phyloP scores from a whole-genome alignment of 495 filamentous ascomycete genomes.

The Penicillium antarcticum region DNA sequence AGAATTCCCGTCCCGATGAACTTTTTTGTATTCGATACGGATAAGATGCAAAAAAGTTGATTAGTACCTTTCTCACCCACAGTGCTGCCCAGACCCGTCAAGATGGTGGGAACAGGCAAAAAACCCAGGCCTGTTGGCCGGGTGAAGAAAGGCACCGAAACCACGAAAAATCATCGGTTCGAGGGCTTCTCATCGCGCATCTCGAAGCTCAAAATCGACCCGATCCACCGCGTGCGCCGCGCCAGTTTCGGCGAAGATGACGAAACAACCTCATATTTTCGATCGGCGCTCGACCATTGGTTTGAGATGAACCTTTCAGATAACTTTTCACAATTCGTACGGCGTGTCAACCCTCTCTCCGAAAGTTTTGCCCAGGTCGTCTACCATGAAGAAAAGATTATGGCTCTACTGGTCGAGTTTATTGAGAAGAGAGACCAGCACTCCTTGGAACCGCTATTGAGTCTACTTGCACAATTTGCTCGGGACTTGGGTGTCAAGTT shows the following conservation, averaged over 20 bases:
- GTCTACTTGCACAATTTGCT: conserved; percentile 82
- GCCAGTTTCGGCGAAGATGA: conserved; percentile 72
- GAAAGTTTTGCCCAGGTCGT: conserved; percentile 90
- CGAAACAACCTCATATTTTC: conserved; percentile 75
- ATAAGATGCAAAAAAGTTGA: conserved; percentile 18
- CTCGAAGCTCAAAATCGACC: conserved; percentile 89
- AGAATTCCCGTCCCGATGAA: conserved; percentile 34
- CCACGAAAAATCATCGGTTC: conserved; percentile 80
- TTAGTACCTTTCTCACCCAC: conserved; percentile 23
- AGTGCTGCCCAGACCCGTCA: conserved; percentile 28
- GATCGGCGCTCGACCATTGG: conserved; percentile 81
- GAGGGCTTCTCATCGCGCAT: conserved; percentile 92
- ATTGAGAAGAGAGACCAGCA: conserved; percentile 72
- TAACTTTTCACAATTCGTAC: conserved; percentile 69
- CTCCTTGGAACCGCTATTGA: conserved; percentile 80
- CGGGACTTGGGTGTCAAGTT: conserved; percentile 87
- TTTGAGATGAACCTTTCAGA: conserved; percentile 82
- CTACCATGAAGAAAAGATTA: conserved; percentile 80
- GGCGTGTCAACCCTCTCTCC: conserved; percentile 69
- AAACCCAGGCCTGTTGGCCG: conserved; percentile 62
- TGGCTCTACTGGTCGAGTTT: conserved; percentile 70
- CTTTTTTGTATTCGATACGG: conserved; percentile 43
- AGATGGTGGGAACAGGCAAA: conserved; percentile 60
- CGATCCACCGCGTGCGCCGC: conserved; percentile 78
- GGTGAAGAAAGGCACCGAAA: conserved; percentile 60